phyloP scores from a whole-genome alignment of 768 basidiomycete species.

The Amylocystis lapponica region DNA sequence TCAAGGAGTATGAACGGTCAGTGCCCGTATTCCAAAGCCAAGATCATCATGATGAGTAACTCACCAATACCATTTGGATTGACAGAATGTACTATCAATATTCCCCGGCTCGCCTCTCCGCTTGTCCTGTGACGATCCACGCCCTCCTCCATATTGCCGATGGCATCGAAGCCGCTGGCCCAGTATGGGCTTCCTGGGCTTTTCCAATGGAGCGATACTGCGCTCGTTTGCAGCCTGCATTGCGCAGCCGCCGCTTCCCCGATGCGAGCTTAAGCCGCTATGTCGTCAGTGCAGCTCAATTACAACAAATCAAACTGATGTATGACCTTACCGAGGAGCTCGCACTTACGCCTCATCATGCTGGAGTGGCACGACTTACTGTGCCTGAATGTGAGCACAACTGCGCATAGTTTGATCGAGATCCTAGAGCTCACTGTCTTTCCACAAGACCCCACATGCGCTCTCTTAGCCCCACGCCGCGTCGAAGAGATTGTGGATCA shows the following conservation, averaged over 20 bases:
- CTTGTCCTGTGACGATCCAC: slow-evolving; percentile 27
- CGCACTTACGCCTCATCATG: neutral
- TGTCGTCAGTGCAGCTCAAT: neutral
- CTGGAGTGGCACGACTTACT: no score
- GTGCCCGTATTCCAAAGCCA: slow-evolving; percentile 7
- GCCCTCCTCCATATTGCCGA: slow-evolving; percentile 22
- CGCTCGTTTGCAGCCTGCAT: slow-evolving; percentile 10
- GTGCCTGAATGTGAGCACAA: neutral
- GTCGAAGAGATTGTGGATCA: neutral
- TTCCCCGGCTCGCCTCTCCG: slow-evolving; percentile 13
- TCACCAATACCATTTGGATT: no score
- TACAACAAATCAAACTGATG: neutral
- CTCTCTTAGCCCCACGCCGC: neutral
- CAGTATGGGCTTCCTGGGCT: slow-evolving; percentile 21
- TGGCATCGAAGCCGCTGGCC: slow-evolving; percentile 16
- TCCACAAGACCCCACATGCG: neutral
- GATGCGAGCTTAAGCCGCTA: slow-evolving; percentile 8
- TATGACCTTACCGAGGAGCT: neutral
- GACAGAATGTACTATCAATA: slow-evolving; percentile 24
- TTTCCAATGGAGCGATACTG: slow-evolving; percentile 23
- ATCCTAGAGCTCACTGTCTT: neutral
- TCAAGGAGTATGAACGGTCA: slow-evolving; percentile 33
- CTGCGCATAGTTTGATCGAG: slow-evolving; percentile 3
- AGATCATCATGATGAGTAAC: no score
- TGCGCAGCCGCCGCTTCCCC: slow-evolving; percentile 10